A percentile compares a stretch with the other conserved stretches of the same genome.
phyloP scores from a whole-genome alignment of 768 basidiomycete genomes.

The Russula sp. region DNA sequence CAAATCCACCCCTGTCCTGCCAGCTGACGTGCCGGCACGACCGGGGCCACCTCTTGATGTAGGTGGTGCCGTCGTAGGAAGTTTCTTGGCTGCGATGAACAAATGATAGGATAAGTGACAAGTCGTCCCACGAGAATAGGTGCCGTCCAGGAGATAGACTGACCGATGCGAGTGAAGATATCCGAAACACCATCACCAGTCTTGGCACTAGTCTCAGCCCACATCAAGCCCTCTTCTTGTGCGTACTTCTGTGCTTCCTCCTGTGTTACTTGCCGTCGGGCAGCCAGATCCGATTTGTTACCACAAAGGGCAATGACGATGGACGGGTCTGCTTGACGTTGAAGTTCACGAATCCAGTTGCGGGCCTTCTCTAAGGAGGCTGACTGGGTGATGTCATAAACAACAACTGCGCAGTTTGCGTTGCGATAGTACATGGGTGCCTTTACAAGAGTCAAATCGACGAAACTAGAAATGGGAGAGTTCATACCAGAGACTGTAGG shows the following conservation, averaged over 20 bases:
- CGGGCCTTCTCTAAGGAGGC: conserved; percentile 92
- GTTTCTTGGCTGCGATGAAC: conserved; percentile 63
- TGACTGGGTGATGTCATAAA: conserved; percentile 92
- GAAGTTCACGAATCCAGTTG: conserved; percentile 93
- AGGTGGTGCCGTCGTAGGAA: conserved; percentile 75
- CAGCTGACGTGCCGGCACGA: conserved; percentile 43
- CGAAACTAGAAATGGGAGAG: neutral
- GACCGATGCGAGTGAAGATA: conserved; percentile 83
- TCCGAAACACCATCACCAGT: conserved; percentile 79
- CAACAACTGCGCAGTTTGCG: conserved; percentile 89
- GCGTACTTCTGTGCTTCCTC: conserved; percentile 93
- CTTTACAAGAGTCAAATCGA: conserved; percentile 32
- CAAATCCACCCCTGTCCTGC: conserved; percentile 70
- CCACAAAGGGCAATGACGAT: conserved; percentile 96
- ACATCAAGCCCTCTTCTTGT: conserved; percentile 88
- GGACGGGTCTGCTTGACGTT: conserved; percentile 94
- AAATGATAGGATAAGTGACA: neutral
- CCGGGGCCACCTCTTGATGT: conserved; percentile 50
- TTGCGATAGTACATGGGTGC: conserved; percentile 97
- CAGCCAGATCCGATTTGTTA: conserved; percentile 87
- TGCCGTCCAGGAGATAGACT: conserved; percentile 26
- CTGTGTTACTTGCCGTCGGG: conserved; percentile 76
- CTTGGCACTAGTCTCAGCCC: conserved; percentile 90
- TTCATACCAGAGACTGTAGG: conserved; percentile 43
- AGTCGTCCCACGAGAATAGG: neutral